Conservation (phyloP, 2,329 filamentous ascomycete species). For the Ophiostoma perfectum region DNA sequence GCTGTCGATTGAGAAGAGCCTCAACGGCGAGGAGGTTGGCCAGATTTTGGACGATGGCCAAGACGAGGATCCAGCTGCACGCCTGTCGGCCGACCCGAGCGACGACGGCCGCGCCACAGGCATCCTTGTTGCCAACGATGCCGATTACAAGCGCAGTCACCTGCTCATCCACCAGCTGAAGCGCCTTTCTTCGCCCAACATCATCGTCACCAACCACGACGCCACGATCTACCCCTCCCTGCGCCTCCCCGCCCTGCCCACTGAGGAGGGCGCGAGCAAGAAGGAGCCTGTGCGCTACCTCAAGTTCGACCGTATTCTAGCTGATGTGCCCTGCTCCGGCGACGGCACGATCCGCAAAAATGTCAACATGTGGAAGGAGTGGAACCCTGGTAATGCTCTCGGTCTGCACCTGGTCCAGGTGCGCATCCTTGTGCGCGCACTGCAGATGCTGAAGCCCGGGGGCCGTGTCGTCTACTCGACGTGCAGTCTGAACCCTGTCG, state of each 20-base stretch:
- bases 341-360: conserved; percentile 95
- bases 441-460: conserved; percentile 94
- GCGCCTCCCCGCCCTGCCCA: conserved; percentile 57
- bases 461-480: conserved; percentile 96
- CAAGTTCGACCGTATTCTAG: conserved; percentile 93
- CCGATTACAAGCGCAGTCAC: conserved; percentile 93
- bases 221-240: conserved; percentile 93
- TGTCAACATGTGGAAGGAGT: conserved; percentile 87
- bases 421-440: conserved; percentile 80
- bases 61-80: conserved; percentile 32
- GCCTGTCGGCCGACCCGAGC: conserved; percentile 54
- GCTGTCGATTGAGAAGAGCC: conserved; percentile 45
- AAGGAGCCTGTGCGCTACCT: conserved; percentile 54
- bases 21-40: conserved; percentile 50
- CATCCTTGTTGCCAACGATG: conserved; percentile 89
- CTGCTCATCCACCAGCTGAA: conserved; percentile 98
- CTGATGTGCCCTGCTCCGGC: conserved; percentile 94
- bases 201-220: conserved; percentile 97
- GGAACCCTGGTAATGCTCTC: conserved; percentile 80
- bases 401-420: conserved; percentile 84
- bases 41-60: conserved; percentile 36
- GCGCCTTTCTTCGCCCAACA: conserved; percentile 89
- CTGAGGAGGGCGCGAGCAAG: conserved; percentile 38
- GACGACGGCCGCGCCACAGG: conserved; percentile 88
- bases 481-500: conserved; percentile 96